Conservation (phyloP, 2,329 filamentous ascomycete species). For the Colletotrichum sansevieriae region DNA sequence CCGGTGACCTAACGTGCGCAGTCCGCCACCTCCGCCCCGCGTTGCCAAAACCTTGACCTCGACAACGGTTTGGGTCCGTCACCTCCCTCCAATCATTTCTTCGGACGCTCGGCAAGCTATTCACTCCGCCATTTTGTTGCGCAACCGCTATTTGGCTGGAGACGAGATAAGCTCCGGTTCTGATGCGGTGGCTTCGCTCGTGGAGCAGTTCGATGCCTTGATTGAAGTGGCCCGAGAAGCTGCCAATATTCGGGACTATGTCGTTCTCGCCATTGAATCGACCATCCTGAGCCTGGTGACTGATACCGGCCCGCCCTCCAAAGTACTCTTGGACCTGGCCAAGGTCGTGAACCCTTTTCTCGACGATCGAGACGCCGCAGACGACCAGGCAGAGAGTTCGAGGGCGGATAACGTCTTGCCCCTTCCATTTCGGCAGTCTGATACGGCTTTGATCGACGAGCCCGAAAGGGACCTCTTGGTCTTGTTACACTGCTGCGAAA, state of each 20-base stretch:
- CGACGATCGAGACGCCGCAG: constrained; percentile 3
- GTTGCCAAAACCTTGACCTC: constrained; percentile 35
- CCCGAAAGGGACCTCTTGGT: constrained; percentile 42
- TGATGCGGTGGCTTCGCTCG: not conserved
- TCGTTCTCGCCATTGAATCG: constrained; percentile 31
- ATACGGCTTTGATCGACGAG: constrained; percentile 32
- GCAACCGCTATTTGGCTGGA: constrained; percentile 30
- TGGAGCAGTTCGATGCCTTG: constrained; percentile 9
- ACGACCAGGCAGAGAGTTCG: not conserved
- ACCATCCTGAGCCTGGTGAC: constrained; percentile 27
- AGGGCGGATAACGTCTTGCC: not conserved
- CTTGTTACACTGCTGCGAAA: constrained; percentile 41
- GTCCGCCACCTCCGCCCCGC: constrained; percentile 32
- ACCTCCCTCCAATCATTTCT: constrained; percentile 42
- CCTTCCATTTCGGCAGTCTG: constrained; percentile 27
- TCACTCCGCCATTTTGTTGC: constrained; percentile 24
- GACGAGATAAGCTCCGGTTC: not conserved
- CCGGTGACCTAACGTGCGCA: constrained; percentile 8
- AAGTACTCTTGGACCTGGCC: constrained; percentile 29
- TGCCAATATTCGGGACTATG: constrained; percentile 40
- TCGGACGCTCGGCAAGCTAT: constrained; percentile 31
- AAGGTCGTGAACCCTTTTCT: constrained; percentile 41
- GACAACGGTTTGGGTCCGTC: constrained; percentile 35
- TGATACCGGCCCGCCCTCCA: constrained; percentile 1
- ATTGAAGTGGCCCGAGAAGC: constrained; percentile 21